Evolutionary conservation across 2,329 filamentous ascomycete genomes (phyloP).

Genomic region (Colletotrichum eleusines): DNA sequence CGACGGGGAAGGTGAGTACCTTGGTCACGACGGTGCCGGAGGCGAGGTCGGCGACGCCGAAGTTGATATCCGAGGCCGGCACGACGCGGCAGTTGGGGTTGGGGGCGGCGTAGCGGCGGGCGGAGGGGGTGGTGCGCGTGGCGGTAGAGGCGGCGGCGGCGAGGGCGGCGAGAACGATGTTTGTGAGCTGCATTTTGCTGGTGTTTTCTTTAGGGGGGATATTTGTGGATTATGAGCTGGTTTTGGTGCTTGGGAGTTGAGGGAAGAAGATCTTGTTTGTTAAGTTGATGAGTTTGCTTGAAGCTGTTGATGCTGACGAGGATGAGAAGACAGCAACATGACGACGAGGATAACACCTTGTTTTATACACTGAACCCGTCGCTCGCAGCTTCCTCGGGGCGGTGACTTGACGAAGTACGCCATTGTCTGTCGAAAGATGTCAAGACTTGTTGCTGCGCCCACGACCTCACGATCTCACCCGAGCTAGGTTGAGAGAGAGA

Average conservation of each 20-base stretch:
- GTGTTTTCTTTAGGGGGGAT: background rate
- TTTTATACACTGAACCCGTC: conserved; percentile 7
- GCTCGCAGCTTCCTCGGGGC: background rate
- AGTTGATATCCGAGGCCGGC: conserved; percentile 28
- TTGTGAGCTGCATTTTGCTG: conserved; percentile 34
- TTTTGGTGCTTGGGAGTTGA: background rate
- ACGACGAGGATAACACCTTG: background rate
- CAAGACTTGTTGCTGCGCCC: conserved; percentile 9
- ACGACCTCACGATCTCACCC: conserved; percentile 1
- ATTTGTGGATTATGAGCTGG: too few relatives aligned
- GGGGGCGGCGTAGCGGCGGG: conserved; percentile 17
- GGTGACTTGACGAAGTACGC: background rate
- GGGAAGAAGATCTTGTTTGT: background rate
- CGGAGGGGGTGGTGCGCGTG: conserved; percentile 15
- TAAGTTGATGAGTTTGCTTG: background rate
- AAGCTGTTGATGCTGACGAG: conserved; percentile 23
- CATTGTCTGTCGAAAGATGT: conserved; percentile 9
- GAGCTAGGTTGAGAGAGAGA: background rate
- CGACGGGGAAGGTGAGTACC: conserved; percentile 24
- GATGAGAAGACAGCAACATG: background rate
- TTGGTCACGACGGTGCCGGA: conserved; percentile 30
- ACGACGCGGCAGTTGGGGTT: conserved; percentile 22
- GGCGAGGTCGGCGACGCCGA: conserved; percentile 28
- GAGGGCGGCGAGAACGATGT: conserved; percentile 28
- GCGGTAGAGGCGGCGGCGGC: conserved; percentile 16